Conservation (phyloP, 768 basidiomycete genomes). For the Auricularia auricula-judae region DNA sequence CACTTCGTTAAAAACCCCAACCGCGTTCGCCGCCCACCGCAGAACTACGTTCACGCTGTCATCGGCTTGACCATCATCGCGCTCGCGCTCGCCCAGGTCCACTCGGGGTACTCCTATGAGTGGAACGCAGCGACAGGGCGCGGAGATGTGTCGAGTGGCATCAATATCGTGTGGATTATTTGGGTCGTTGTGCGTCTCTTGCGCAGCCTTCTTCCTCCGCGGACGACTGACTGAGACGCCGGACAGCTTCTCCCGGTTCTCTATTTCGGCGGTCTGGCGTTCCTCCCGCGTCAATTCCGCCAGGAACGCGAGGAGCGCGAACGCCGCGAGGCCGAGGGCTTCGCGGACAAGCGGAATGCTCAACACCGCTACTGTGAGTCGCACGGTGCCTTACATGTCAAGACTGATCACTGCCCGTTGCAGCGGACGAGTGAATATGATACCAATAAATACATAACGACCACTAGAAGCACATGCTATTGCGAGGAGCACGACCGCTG, state of each 20-base stretch:
- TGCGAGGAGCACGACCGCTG: no score
- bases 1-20: conserved; percentile 39
- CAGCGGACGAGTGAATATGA: no score
- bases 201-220: background rate
- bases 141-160: conserved; percentile 19
- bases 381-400: background rate
- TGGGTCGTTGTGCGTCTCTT: conserved; percentile 36
- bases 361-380: background rate
- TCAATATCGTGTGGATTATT: conserved; percentile 32
- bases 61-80: conserved; percentile 45
- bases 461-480: no score
- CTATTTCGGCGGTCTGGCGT: conserved; percentile 31
- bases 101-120: conserved; percentile 29
- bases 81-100: conserved; percentile 32
- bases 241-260: conserved; percentile 8
- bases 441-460: no score
- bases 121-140: conserved; percentile 39
- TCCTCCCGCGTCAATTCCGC: conserved; percentile 6
- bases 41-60: conserved; percentile 31
- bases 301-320: background rate
- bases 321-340: background rate
- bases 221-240: conserved; percentile 2
- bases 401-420: no score
- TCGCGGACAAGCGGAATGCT: background rate
- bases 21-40: conserved; percentile 29